A percentile compares a stretch with the other conserved stretches of the same genome.
These are phyloP conservation scores for Cladosporium sp. DNA, from an alignment of 2,329 filamentous ascomycete species.

Conservation along the genomic window DNA sequence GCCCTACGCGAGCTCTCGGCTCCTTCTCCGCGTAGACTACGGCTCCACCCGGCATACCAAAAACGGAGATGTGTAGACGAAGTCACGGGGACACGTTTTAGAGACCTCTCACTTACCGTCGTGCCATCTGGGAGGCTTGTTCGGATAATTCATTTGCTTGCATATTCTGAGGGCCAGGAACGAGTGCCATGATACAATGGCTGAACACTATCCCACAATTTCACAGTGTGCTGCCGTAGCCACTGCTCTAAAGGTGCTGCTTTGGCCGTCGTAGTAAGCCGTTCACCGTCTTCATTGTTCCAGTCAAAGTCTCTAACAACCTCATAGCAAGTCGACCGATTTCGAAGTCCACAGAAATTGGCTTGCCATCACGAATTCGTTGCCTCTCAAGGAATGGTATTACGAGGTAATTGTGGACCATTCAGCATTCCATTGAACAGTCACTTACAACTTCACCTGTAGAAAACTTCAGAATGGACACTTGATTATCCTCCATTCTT, in stretches of 20 bases:
- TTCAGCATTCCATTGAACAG: neutral
- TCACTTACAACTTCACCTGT: slow-evolving; percentile 17
- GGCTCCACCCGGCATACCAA: too few relatives aligned
- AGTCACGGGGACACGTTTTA: slow-evolving; percentile 12
- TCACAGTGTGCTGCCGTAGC: slow-evolving; percentile 81
- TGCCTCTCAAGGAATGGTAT: slow-evolving; percentile 88
- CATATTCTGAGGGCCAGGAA: neutral
- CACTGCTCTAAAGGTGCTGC: slow-evolving; percentile 81
- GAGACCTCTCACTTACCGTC: neutral
- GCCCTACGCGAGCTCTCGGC: too few relatives aligned
- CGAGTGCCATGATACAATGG: slow-evolving; percentile 52
- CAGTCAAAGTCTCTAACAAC: slow-evolving; percentile 10
- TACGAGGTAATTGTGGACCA: slow-evolving; percentile 62
- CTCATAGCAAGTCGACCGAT: slow-evolving; percentile 86
- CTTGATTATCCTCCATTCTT: slow-evolving; percentile 99
- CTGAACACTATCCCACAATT: slow-evolving; percentile 79
- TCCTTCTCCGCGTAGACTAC: too few relatives aligned
- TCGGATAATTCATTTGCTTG: neutral
- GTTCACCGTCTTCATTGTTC: neutral
- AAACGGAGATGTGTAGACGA: neutral
- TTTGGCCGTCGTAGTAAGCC: slow-evolving; percentile 90
- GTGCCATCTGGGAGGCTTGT: neutral
- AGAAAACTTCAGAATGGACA: slow-evolving; percentile 97
- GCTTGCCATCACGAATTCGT: slow-evolving; percentile 89
- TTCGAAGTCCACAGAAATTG: slow-evolving; percentile 99